phyloP scores from a whole-genome alignment of 768 basidiomycete genomes.

The Kwoniella bestiolae region DNA sequence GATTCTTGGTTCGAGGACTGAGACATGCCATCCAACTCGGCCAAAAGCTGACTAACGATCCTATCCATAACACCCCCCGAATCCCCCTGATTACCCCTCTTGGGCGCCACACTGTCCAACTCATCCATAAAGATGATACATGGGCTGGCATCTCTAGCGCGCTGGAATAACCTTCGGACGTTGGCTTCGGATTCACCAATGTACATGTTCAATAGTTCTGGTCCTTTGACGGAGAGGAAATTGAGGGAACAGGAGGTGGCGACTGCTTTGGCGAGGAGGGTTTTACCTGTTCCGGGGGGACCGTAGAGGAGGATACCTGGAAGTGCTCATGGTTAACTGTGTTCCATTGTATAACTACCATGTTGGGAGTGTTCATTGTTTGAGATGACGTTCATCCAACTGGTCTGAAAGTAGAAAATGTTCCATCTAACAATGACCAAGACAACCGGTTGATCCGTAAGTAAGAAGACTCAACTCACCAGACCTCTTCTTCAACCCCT shows the following conservation, averaged over 20 bases:
- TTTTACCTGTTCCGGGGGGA: conserved; percentile 95
- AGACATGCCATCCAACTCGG: conserved; percentile 90
- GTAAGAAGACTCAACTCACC: conserved; percentile 61
- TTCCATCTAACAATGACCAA: too few species aligned
- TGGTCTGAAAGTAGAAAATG: too few species aligned
- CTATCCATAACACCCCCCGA: conserved; percentile 98
- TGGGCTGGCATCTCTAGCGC: conserved; percentile 85
- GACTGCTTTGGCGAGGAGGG: conserved; percentile 91
- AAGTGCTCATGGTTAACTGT: too few species aligned
- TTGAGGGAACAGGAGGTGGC: conserved; percentile 93
- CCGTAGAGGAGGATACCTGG: conserved; percentile 91
- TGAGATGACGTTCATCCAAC: too few species aligned
- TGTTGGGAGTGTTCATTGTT: too few species aligned
- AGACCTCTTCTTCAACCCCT: conserved; percentile 92
- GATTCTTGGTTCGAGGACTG: conserved; percentile 61
- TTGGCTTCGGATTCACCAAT: conserved; percentile 87
- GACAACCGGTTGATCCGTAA: not conserved
- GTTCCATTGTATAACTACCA: too few species aligned
- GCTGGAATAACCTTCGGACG: conserved; percentile 74
- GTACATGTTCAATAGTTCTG: conserved; percentile 96
- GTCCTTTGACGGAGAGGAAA: conserved; percentile 96
- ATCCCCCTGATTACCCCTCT: conserved; percentile 91
- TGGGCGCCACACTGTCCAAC: conserved; percentile 90
- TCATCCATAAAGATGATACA: conserved; percentile 98
- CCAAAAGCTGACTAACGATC: conserved; percentile 90